Conservation (phyloP, 306 rosid species). For the Pyrus pyrifolia region DNA sequence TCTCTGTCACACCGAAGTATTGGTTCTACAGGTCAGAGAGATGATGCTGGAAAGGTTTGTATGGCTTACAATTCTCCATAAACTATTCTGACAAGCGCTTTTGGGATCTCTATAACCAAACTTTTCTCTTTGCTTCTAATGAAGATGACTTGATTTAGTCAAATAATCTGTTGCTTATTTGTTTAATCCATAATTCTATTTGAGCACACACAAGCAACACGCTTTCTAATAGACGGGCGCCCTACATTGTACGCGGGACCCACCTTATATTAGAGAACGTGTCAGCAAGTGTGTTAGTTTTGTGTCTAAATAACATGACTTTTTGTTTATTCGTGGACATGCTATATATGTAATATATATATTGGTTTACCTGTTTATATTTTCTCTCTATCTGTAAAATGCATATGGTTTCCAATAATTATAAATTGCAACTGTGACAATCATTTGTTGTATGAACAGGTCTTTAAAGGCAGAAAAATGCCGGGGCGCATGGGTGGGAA, state of each 20-base stretch:
- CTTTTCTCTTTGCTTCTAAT: not conserved
- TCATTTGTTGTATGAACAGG: constrained; percentile 40
- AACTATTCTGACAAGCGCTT: not conserved
- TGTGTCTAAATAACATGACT: not conserved
- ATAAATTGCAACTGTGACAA: not conserved
- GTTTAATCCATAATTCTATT: not conserved
- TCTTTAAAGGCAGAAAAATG: constrained; percentile 77
- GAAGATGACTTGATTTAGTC: not conserved
- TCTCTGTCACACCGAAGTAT: constrained; percentile 50
- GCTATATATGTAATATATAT: not conserved
- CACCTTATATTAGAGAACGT: too few species aligned
- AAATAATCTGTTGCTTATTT: not conserved
- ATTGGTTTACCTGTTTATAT: not conserved
- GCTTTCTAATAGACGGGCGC: not conserved
- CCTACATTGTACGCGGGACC: too few species aligned
- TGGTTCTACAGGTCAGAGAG: constrained; percentile 79
- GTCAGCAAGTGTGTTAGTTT: too few species aligned
- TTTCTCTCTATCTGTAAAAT: not conserved
- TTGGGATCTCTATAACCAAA: not conserved
- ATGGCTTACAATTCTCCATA: not conserved
- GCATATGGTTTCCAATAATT: not conserved
- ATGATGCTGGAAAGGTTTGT: constrained; percentile 67
- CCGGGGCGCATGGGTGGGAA: constrained; percentile 94
- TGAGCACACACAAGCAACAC: not conserved
- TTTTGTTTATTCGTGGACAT: not conserved